These are phyloP conservation scores for Musa balbisiana DNA, from an alignment of 202 grass and related monocot genomes.

Conservation along the genomic window DNA sequence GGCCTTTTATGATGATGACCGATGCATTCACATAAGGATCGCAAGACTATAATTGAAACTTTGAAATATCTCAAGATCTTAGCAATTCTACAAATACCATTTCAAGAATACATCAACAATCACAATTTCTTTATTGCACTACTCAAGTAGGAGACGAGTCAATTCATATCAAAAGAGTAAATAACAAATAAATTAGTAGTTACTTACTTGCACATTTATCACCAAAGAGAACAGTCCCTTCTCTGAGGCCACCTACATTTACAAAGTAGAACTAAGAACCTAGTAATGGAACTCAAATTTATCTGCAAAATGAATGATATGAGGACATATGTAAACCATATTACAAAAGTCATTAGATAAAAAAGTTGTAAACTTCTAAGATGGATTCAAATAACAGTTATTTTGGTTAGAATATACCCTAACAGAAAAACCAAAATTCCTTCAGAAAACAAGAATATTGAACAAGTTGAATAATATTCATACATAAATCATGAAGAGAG, in stretches of 20 bases:
- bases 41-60: no score
- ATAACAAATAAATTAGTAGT: conserved; percentile 11
- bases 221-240: conserved; percentile 84
- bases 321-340: neutral
- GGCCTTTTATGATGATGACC: neutral
- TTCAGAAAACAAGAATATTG: no score
- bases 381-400: neutral
- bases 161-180: neutral
- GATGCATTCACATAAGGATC: neutral
- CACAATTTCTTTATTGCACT: no score
- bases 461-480: no score
- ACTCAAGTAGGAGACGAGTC: neutral
- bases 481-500: no score
- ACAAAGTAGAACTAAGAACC: conserved; percentile 7
- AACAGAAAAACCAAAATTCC: neutral
- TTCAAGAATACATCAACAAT: no score
- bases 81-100: no score
- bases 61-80: no score
- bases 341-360: neutral
- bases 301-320: neutral
- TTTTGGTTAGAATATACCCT: neutral
- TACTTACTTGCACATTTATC: conserved; percentile 72
- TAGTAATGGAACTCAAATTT: neutral
- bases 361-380: neutral
- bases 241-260: conserved; percentile 77